These are phyloP conservation scores for Cladobotryum mycophilum DNA, from an alignment of 2,329 filamentous ascomycete genomes.

Conservation along the genomic window DNA sequence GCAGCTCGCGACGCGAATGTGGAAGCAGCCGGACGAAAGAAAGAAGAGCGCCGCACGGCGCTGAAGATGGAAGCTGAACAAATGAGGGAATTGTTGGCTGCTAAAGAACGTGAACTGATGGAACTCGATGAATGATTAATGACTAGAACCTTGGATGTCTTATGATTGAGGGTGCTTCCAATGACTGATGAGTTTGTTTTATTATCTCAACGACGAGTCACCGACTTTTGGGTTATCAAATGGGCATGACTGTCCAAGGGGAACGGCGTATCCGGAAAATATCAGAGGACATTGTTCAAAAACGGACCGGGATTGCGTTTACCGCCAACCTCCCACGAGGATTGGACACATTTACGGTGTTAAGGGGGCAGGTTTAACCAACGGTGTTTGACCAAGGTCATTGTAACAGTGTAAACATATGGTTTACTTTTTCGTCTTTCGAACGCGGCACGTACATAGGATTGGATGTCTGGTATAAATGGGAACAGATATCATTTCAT, in stretches of 20 bases:
- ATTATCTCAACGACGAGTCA: slow-evolving; percentile 1
- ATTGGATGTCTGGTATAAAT: too few relatives aligned
- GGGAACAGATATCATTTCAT: too few relatives aligned
- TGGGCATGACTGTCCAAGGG: not conserved
- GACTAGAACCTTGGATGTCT: not conserved
- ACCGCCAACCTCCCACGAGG: too few relatives aligned
- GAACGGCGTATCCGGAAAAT: too few relatives aligned
- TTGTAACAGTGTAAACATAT: too few relatives aligned
- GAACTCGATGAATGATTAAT: slow-evolving; percentile 23
- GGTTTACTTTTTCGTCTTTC: too few relatives aligned
- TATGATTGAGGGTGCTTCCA: slow-evolving; percentile 10
- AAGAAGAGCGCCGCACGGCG: slow-evolving; percentile 57
- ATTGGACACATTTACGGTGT: too few relatives aligned
- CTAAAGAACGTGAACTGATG: slow-evolving; percentile 65
- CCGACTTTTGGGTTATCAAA: not conserved
- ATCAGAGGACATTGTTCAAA: too few relatives aligned
- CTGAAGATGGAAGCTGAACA: slow-evolving; percentile 67
- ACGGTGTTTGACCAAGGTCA: too few relatives aligned
- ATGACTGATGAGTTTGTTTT: slow-evolving; percentile 21
- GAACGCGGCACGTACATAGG: too few relatives aligned
- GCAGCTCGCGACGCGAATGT: slow-evolving; percentile 20
- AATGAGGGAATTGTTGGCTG: slow-evolving; percentile 66
- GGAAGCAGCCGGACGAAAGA: slow-evolving; percentile 45
- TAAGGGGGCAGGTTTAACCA: too few relatives aligned
- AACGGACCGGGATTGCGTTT: too few relatives aligned